A percentile compares a stretch with the other conserved stretches of the same genome.
Evolutionary conservation across 2,329 filamentous ascomycete genomes (phyloP).

Genomic region (Alternaria sp.): DNA sequence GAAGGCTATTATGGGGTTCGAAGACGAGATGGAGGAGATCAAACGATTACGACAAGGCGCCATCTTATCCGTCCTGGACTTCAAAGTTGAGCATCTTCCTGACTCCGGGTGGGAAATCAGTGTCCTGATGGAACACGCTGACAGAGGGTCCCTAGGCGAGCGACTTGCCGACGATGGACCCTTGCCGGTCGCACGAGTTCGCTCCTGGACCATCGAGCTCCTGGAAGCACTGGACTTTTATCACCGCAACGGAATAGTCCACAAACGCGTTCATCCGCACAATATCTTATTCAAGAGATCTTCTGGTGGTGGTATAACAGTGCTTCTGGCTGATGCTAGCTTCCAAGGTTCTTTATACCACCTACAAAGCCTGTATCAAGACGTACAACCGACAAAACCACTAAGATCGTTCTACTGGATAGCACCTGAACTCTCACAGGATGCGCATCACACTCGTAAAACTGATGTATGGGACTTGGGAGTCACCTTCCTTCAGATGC

Average conservation of each 20-base stretch:
- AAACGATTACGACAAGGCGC: slow-evolving; percentile 79
- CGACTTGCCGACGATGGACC: slow-evolving; percentile 80
- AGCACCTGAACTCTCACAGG: slow-evolving; percentile 75
- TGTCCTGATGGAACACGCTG: slow-evolving; percentile 77
- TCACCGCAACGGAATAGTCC: slow-evolving; percentile 83
- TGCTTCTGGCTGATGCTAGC: slow-evolving; percentile 77
- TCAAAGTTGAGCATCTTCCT: slow-evolving; percentile 70
- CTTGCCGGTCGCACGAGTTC: slow-evolving; percentile 76
- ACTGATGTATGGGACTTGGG: slow-evolving; percentile 97
- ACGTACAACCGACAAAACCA: slow-evolving; percentile 61
- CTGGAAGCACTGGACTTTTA: slow-evolving; percentile 88
- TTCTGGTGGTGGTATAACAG: slow-evolving; percentile 68
- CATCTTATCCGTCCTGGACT: slow-evolving; percentile 81
- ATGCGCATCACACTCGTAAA: slow-evolving; percentile 70
- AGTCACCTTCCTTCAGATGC: slow-evolving; percentile 90
- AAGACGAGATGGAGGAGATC: slow-evolving; percentile 77
- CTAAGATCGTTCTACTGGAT: slow-evolving; percentile 84
- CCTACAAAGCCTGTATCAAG: slow-evolving; percentile 64
- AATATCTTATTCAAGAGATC: slow-evolving; percentile 82
- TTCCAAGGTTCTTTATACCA: slow-evolving; percentile 74
- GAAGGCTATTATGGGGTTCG: slow-evolving; percentile 77
- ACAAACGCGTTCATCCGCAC: slow-evolving; percentile 80
- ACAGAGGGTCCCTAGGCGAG: slow-evolving; percentile 83
- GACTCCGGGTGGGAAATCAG: slow-evolving; percentile 72
- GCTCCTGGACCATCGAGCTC: slow-evolving; percentile 90